Percentiles rank a stretch among this genome's conserved stretches.
phyloP scores from a whole-genome alignment of 805 yeast genomes.

The Saturnispora sekii region DNA sequence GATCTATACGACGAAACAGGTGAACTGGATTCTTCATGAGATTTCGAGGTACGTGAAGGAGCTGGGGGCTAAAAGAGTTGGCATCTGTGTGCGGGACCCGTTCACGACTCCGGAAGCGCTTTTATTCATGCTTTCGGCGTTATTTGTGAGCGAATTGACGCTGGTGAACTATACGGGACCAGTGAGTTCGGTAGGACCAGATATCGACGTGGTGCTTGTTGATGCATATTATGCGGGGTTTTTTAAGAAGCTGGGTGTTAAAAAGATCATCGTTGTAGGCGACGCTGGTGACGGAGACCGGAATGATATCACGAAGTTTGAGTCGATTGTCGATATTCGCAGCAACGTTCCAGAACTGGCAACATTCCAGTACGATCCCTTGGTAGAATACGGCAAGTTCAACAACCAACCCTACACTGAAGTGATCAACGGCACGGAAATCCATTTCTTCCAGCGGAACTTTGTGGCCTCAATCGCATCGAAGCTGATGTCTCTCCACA shows the following conservation, averaged over 20 bases:
- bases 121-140: slow-evolving; percentile 19
- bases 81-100: slow-evolving; percentile 12
- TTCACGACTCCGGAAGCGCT: slow-evolving; percentile 14
- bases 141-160: slow-evolving; percentile 30
- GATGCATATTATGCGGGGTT: slow-evolving; percentile 9
- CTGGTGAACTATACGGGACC: slow-evolving; percentile 37
- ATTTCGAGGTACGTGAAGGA: slow-evolving; percentile 8
- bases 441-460: slow-evolving; percentile 25
- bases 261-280: slow-evolving; percentile 25
- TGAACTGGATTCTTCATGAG: slow-evolving; percentile 5
- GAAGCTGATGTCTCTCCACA: slow-evolving; percentile 26
- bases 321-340: slow-evolving; percentile 1
- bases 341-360: neutral
- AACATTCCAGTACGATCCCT: slow-evolving; percentile 13
- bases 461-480: slow-evolving; percentile 30
- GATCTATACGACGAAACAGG: slow-evolving; percentile 5
- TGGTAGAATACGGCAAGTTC: slow-evolving; percentile 17
- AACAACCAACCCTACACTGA: slow-evolving; percentile 23
- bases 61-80: neutral
- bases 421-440: slow-evolving; percentile 15
- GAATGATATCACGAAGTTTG: neutral
- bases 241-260: slow-evolving; percentile 9
- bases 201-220: slow-evolving; percentile 27
- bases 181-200: slow-evolving; percentile 28
- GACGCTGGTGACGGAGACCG: slow-evolving; percentile 6